Evolutionary conservation across 1,284 basidiomycete genomes (phyloP).

Genomic region (Cryptococcus amylolentus): DNA sequence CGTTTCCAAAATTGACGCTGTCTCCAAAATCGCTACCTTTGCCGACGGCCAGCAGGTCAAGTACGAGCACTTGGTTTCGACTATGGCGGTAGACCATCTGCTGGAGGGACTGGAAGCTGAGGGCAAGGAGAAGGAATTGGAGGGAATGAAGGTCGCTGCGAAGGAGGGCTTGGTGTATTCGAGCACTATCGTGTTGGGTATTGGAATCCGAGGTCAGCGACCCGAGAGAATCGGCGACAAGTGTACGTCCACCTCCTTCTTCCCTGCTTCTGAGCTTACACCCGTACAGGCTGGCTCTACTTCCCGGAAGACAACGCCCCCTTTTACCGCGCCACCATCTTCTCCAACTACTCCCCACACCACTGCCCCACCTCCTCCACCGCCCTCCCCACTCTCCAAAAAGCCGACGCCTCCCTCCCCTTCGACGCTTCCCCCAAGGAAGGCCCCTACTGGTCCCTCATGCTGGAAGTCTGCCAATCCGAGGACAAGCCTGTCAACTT

Average conservation of each 20-base stretch:
- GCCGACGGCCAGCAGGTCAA: slow-evolving; percentile 50
- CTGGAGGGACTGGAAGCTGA: slow-evolving; percentile 37
- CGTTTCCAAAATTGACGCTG: slow-evolving; percentile 49
- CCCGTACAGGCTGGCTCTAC: slow-evolving; percentile 40
- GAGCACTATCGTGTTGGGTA: slow-evolving; percentile 55
- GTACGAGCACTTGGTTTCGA: slow-evolving; percentile 54
- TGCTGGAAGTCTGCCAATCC: slow-evolving; percentile 57
- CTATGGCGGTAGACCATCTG: slow-evolving; percentile 53
- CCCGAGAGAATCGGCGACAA: slow-evolving; percentile 56
- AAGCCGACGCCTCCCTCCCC: slow-evolving; percentile 50
- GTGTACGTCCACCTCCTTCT: slow-evolving; percentile 34
- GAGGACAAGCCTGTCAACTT: slow-evolving; percentile 54
- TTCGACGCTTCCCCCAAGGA: slow-evolving; percentile 44
- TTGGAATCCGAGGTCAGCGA: slow-evolving; percentile 53
- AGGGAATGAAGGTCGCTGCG: slow-evolving; percentile 46
- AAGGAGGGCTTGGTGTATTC: slow-evolving; percentile 52
- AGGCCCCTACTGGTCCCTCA: slow-evolving; percentile 54
- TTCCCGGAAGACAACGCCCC: slow-evolving; percentile 55
- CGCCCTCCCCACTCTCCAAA: slow-evolving; percentile 52
- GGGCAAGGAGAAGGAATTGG: slow-evolving; percentile 13
- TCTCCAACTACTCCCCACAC: slow-evolving; percentile 56
- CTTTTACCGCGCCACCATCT: slow-evolving; percentile 57
- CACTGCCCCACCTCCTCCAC: slow-evolving; percentile 51
- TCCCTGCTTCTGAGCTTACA: not conserved
- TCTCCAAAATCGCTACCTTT: slow-evolving; percentile 49